Evolutionary conservation across 2,329 filamentous ascomycete species (phyloP).

Genomic region (Fusarium incarnatum): DNA sequence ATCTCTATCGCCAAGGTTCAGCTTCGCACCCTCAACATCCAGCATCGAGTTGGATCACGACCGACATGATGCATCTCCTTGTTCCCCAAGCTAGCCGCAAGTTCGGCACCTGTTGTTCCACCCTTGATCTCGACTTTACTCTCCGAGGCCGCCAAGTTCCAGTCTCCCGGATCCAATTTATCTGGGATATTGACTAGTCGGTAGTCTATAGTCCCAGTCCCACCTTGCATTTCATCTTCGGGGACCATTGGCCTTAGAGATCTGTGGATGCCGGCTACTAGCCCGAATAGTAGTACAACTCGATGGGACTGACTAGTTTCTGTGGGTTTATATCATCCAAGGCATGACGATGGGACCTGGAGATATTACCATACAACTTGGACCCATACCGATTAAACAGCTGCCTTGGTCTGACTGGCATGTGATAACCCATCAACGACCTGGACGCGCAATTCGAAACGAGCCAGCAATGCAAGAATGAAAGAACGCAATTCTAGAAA

Average conservation of each 20-base stretch:
- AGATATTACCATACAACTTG: background rate
- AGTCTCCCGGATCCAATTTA: background rate
- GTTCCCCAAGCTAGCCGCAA: background rate
- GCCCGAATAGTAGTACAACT: background rate
- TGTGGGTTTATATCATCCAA: background rate
- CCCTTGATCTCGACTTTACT: background rate
- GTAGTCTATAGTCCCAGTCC: background rate
- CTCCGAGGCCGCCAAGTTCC: background rate
- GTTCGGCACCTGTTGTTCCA: background rate
- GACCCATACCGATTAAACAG: background rate
- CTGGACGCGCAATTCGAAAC: too few species aligned
- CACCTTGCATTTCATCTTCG: background rate
- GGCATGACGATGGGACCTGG: background rate
- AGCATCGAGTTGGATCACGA: background rate
- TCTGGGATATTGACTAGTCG: background rate
- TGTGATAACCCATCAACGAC: background rate
- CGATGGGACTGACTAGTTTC: background rate
- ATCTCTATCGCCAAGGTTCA: background rate
- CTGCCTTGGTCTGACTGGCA: background rate
- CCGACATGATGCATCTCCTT: background rate
- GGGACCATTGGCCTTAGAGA: background rate
- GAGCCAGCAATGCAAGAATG: background rate
- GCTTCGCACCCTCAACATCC: background rate
- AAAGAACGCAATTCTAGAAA: background rate
- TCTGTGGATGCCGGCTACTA: background rate